phyloP scores from a whole-genome alignment of 2,329 filamentous ascomycete genomes.

The Zelopaecilomyces penicillatus region DNA sequence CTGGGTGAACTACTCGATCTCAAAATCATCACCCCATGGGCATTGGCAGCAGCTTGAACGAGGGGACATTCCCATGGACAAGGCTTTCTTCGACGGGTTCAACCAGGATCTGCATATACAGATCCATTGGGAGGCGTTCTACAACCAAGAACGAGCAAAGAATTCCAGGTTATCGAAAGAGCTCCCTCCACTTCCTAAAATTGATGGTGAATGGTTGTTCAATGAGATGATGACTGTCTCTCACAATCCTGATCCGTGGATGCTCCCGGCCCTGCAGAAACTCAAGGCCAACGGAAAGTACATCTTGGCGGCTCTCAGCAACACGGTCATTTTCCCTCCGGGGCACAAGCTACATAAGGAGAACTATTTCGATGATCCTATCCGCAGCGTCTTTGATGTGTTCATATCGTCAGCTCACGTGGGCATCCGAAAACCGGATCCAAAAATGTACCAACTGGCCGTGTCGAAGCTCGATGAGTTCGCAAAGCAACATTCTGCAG shows the following conservation, averaged over 20 bases:
- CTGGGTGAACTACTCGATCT: slow-evolving; percentile 89
- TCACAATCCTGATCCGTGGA: slow-evolving; percentile 68
- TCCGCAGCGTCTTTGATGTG: slow-evolving; percentile 69
- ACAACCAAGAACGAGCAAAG: slow-evolving; percentile 35
- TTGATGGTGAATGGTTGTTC: slow-evolving; percentile 76
- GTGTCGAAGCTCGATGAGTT: slow-evolving; percentile 57
- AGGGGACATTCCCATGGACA: slow-evolving; percentile 69
- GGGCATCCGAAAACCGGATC: slow-evolving; percentile 80
- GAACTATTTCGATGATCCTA: slow-evolving; percentile 44
- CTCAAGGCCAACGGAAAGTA: slow-evolving; percentile 57
- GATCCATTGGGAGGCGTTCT: slow-evolving; percentile 61
- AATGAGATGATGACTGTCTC: slow-evolving; percentile 82
- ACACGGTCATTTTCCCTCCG: slow-evolving; percentile 79
- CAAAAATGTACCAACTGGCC: slow-evolving; percentile 69
- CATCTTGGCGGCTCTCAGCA: slow-evolving; percentile 75
- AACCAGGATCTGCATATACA: slow-evolving; percentile 61
- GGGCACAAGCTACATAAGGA: slow-evolving; percentile 57
- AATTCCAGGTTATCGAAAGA: slow-evolving; percentile 29
- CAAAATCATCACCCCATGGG: slow-evolving; percentile 65
- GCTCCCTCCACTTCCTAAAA: slow-evolving; percentile 56
- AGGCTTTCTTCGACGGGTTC: slow-evolving; percentile 68
- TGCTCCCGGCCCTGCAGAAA: slow-evolving; percentile 71
- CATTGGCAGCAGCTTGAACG: slow-evolving; percentile 85
- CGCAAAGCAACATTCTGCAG: slow-evolving; percentile 42
- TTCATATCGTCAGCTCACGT: slow-evolving; percentile 83